Evolutionary conservation across 108 stramenopile genomes (phyloP).

Genomic region (Nannochloropsis gaditana): DNA sequence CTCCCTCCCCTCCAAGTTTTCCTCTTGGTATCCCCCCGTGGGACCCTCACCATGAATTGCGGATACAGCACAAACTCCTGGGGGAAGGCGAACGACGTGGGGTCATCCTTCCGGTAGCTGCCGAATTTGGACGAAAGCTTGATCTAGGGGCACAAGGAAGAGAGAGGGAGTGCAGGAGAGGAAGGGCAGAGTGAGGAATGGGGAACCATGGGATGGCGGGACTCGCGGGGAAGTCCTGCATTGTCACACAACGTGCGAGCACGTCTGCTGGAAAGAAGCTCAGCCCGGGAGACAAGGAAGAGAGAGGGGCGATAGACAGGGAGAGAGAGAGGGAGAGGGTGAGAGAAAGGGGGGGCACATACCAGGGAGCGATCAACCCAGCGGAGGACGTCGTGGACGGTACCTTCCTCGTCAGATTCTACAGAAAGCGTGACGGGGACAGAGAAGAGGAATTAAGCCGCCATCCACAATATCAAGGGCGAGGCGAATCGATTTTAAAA

Average conservation of each 20-base stretch:
- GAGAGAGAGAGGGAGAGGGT: background rate
- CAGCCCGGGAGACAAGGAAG: background rate
- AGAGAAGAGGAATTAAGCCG: too few relatives aligned
- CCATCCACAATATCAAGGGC: too few relatives aligned
- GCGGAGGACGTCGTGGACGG: slow-evolving; percentile 85
- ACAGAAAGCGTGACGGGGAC: background rate
- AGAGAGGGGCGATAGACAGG: background rate
- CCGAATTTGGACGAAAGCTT: slow-evolving; percentile 96
- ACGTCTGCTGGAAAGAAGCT: background rate
- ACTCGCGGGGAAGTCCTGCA: too few relatives aligned
- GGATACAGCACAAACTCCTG: slow-evolving; percentile 95
- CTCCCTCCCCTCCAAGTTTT: background rate
- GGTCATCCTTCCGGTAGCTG: slow-evolving; percentile 87
- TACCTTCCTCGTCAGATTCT: background rate
- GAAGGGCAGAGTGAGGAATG: background rate
- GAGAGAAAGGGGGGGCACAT: background rate
- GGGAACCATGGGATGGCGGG: background rate
- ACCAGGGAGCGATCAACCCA: slow-evolving; percentile 91
- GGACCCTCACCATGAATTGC: slow-evolving; percentile 86
- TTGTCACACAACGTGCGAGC: too few relatives aligned
- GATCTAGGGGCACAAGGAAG: slow-evolving; percentile 53
- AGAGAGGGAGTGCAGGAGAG: background rate
- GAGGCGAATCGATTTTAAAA: too few relatives aligned
- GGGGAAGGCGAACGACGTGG: slow-evolving; percentile 75
- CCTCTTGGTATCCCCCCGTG: slow-evolving; percentile 61